Conservation (phyloP, 2,329 filamentous ascomycete species). For the Cladosporium sp. region DNA sequence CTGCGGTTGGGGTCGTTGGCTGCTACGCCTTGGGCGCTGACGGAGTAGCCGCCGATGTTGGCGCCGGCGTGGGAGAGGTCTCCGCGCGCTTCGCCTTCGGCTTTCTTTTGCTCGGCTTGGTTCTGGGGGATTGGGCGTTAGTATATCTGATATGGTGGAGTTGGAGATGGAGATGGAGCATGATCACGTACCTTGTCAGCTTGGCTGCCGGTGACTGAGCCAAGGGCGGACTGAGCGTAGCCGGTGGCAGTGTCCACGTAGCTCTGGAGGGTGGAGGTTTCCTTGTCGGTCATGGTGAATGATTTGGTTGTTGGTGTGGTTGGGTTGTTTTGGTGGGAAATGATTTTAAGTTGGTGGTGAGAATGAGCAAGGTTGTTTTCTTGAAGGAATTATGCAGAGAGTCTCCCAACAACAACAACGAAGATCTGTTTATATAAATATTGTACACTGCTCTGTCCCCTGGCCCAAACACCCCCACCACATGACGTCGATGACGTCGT, state of each 20-base stretch:
- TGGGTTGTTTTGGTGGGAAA: background rate
- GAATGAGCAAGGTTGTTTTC: background rate
- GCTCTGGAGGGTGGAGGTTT: constrained; percentile 73
- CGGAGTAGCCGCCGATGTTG: constrained; percentile 67
- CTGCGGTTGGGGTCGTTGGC: constrained; percentile 69
- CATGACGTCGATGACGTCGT: too few species aligned
- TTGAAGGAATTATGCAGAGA: background rate
- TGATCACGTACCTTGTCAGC: constrained; percentile 54
- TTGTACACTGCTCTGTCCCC: background rate
- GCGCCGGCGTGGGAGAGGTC: constrained; percentile 69
- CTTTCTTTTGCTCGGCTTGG: constrained; percentile 59
- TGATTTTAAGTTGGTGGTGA: background rate
- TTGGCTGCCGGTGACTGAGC: constrained; percentile 66
- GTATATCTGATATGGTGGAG: background rate
- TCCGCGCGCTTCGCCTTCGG: constrained; percentile 61
- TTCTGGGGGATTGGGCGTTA: constrained; percentile 35
- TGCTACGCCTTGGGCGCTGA: constrained; percentile 64
- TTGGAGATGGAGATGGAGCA: background rate
- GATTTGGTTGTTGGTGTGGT: constrained; percentile 9
- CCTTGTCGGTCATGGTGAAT: constrained; percentile 48
- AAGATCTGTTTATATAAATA: background rate
- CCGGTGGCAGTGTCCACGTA: constrained; percentile 63
- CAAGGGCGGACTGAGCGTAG: constrained; percentile 65
- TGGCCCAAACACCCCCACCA: background rate
- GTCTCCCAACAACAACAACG: background rate